These are phyloP conservation scores for Melanomma pulvis-pyrius DNA, from an alignment of 495 filamentous ascomycete genomes.

Conservation along the genomic window DNA sequence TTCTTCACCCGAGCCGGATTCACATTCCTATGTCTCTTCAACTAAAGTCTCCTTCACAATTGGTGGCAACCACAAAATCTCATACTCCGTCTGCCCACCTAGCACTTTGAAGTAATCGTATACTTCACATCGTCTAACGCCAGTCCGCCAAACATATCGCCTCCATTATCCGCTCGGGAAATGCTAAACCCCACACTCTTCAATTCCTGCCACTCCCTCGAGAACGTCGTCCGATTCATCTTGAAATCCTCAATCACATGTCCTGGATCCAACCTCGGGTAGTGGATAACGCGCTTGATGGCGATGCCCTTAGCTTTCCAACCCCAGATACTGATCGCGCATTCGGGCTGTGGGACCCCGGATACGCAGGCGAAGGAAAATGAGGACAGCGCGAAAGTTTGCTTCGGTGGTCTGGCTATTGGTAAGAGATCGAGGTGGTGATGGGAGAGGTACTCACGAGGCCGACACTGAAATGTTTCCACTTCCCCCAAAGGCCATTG, in stretches of 20 bases:
- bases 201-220: constrained; percentile 17
- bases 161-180: constrained; percentile 28
- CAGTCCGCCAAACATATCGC: constrained; percentile 32
- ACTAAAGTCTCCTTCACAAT: no score
- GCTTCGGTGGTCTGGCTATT: constrained; percentile 4
- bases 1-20: no score
- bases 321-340: constrained; percentile 33
- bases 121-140: constrained; percentile 34
- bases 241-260: constrained; percentile 25
- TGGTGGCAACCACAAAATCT: no score
- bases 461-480: constrained; percentile 20
- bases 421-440: not conserved
- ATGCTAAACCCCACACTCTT: constrained; percentile 34
- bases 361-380: constrained; percentile 33
- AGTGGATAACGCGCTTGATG: constrained; percentile 25
- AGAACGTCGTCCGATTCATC: constrained; percentile 30
- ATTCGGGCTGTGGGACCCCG: constrained; percentile 33
- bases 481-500: constrained; percentile 35
- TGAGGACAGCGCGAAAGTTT: constrained; percentile 19
- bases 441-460: not conserved
- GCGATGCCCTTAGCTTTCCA: constrained; percentile 6
- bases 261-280: constrained; percentile 20
- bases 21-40: no score
- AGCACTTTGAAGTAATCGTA: constrained; percentile 4
- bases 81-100: not conserved